Conservation (phyloP, 2,329 filamentous ascomycete species). For the Raffaelea deltoideospora region DNA sequence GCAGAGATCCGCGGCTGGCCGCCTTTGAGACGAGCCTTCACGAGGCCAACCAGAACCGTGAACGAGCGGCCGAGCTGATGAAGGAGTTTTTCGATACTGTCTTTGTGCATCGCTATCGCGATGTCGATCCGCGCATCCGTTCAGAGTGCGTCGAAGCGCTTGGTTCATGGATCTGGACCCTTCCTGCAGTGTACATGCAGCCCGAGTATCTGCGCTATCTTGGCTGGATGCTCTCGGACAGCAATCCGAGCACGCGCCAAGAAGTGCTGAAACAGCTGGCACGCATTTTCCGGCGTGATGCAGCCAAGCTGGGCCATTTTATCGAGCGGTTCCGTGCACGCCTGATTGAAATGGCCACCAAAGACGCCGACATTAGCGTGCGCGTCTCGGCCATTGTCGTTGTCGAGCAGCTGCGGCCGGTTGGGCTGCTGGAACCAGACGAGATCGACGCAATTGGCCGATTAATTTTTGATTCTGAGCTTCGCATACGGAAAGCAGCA, state of each 20-base stretch:
- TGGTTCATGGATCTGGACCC: slow-evolving; percentile 72
- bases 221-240: slow-evolving; percentile 88
- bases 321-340: slow-evolving; percentile 81
- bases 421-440: slow-evolving; percentile 74
- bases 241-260: slow-evolving; percentile 55
- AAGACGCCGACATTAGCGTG: slow-evolving; percentile 68
- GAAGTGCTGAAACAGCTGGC: slow-evolving; percentile 76
- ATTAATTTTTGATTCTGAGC: slow-evolving; percentile 77
- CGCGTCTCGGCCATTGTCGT: slow-evolving; percentile 68
- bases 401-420: slow-evolving; percentile 66
- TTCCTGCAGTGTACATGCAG: slow-evolving; percentile 82
- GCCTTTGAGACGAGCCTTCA: slow-evolving; percentile 59
- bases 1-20: slow-evolving; percentile 56
- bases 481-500: slow-evolving; percentile 73
- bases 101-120: slow-evolving; percentile 90
- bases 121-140: slow-evolving; percentile 79
- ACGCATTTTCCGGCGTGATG: slow-evolving; percentile 63
- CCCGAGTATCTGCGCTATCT: slow-evolving; percentile 83
- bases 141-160: slow-evolving; percentile 78
- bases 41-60: slow-evolving; percentile 54
- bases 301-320: slow-evolving; percentile 77
- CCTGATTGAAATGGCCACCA: slow-evolving; percentile 82
- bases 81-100: slow-evolving; percentile 83
- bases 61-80: slow-evolving; percentile 55
- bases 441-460: slow-evolving; percentile 82